A percentile compares a stretch with the other conserved stretches of the same genome.
phyloP scores from a whole-genome alignment of 192 early-diverging fungal species.

The Borealophlyctis nickersoniae region DNA sequence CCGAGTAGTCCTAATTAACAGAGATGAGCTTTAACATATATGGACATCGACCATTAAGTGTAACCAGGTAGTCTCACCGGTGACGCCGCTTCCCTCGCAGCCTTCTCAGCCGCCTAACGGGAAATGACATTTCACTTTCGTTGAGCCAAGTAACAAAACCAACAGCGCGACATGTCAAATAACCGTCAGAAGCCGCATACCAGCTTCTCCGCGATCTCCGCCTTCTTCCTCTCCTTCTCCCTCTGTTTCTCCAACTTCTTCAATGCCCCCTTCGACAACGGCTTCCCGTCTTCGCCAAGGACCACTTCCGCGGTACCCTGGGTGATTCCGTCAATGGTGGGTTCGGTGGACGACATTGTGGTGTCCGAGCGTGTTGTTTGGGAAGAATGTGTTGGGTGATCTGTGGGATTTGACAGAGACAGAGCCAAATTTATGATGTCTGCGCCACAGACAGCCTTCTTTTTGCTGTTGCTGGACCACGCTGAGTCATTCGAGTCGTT shows the following conservation, averaged over 20 bases:
- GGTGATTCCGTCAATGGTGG: constrained; percentile 8
- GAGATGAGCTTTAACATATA: too few relatives aligned
- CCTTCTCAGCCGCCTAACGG: constrained; percentile 66
- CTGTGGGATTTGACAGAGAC: not conserved
- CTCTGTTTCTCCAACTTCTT: constrained; percentile 92
- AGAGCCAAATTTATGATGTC: too few relatives aligned
- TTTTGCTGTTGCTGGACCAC: too few relatives aligned
- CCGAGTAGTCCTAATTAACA: constrained; percentile 65
- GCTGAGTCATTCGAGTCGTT: too few relatives aligned
- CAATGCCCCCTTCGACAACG: constrained; percentile 84
- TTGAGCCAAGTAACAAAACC: not conserved
- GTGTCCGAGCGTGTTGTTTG: too few relatives aligned
- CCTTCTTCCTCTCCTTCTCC: constrained; percentile 76
- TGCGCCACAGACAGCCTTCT: too few relatives aligned
- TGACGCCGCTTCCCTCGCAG: constrained; percentile 58
- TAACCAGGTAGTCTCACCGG: constrained; percentile 27
- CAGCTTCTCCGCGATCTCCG: constrained; percentile 47
- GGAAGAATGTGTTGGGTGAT: not conserved
- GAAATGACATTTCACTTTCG: not conserved
- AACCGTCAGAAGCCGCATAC: constrained; percentile 16
- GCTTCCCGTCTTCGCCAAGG: constrained; percentile 78
- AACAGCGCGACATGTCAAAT: not conserved
- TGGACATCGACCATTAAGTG: too few relatives aligned
- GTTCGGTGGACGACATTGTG: constrained; percentile 1
- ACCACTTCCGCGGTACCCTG: constrained; percentile 31